Conservation (phyloP, 2,329 filamentous ascomycete genomes). For the Diaporthe aspalathi region DNA sequence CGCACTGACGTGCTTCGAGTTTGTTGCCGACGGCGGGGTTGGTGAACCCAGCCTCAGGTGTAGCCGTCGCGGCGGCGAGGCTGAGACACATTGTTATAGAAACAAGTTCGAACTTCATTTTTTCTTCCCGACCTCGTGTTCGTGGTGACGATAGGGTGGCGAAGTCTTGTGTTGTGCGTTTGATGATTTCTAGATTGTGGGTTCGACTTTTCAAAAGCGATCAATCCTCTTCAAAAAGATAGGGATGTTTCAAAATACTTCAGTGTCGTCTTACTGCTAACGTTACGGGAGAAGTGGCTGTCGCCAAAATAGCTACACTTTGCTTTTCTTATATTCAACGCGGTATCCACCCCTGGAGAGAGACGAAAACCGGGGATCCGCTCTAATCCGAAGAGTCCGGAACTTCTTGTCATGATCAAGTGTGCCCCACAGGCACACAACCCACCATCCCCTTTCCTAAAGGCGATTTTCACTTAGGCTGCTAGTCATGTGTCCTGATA, state of each 20-base stretch:
- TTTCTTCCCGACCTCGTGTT: background rate
- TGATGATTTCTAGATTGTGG: background rate
- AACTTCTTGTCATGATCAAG: background rate
- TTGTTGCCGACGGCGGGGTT: background rate
- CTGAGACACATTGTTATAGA: background rate
- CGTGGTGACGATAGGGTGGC: too few species aligned
- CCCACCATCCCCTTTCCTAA: background rate
- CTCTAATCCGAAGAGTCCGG: background rate
- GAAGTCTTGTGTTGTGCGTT: background rate
- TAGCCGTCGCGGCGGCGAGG: background rate
- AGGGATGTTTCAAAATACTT: background rate
- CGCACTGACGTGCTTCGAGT: background rate
- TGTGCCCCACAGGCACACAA: background rate
- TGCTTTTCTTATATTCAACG: background rate
- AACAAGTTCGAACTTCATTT: background rate
- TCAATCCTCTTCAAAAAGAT: too few species aligned
- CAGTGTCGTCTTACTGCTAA: background rate
- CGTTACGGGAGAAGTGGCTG: background rate
- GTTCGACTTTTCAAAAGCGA: background rate
- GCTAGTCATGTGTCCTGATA: background rate
- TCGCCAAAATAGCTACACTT: background rate
- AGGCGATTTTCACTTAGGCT: background rate
- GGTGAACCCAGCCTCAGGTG: background rate
- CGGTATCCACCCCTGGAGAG: background rate
- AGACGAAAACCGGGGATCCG: background rate